Evolutionary conservation across 768 basidiomycete genomes (phyloP).

Genomic region (Mycena indigotica): DNA sequence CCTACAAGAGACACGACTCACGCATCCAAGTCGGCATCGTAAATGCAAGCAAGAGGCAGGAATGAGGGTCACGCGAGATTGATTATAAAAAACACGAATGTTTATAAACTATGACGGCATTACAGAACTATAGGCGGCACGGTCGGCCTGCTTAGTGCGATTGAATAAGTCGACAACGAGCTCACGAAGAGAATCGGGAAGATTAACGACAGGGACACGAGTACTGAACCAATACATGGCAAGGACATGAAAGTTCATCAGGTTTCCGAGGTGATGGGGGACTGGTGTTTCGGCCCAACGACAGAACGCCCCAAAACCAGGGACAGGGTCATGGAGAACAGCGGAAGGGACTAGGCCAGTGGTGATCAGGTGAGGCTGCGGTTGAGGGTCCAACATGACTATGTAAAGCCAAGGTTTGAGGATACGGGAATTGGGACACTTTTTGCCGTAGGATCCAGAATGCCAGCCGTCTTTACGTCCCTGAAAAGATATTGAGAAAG

Average conservation of each 20-base stretch:
- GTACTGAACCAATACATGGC: neutral
- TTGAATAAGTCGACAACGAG: neutral
- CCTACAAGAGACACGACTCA: neutral
- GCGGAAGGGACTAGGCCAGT: neutral
- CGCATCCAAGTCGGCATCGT: too few species aligned
- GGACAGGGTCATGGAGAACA: neutral
- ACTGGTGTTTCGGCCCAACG: neutral
- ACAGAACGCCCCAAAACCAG: neutral
- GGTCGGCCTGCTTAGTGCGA: neutral
- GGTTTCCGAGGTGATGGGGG: neutral
- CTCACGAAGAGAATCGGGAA: neutral
- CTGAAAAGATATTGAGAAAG: too few species aligned
- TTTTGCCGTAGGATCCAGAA: neutral
- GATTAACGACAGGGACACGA: neutral
- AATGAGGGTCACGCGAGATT: too few species aligned
- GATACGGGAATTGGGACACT: neutral
- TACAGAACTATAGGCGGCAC: neutral
- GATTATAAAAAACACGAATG: neutral
- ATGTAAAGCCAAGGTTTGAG: neutral
- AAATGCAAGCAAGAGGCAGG: neutral
- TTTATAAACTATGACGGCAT: neutral
- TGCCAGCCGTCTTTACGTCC: neutral
- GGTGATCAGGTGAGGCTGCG: neutral
- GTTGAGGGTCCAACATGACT: neutral
- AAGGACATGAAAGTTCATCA: neutral